These are phyloP conservation scores for Pascua sp. DNA, from an alignment of 1,284 basidiomycete species.

Conservation along the genomic window DNA sequence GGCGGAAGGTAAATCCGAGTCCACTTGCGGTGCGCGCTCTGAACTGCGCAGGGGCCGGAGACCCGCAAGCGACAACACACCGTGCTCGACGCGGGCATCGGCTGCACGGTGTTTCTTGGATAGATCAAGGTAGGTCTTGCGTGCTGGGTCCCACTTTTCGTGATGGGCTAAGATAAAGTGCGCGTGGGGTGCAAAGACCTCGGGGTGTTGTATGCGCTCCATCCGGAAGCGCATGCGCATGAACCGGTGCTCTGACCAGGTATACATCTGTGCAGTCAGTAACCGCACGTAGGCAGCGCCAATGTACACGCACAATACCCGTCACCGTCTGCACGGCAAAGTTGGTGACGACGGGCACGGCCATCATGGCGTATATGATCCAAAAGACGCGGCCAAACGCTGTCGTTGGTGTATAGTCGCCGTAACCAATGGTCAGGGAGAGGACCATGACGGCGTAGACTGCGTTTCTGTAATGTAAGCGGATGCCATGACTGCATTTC, in stretches of 20 bases:
- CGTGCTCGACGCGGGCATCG: neutral
- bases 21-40: too few relatives aligned
- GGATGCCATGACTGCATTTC: neutral
- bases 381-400: constrained; percentile 45
- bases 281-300: neutral
- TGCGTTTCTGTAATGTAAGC: constrained; percentile 20
- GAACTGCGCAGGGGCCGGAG: too few relatives aligned
- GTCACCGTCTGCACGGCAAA: constrained; percentile 52
- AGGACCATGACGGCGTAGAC: constrained; percentile 41
- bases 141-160: constrained; percentile 27
- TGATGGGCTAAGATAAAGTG: constrained; percentile 39
- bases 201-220: constrained; percentile 23
- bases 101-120: neutral
- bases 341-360: constrained; percentile 52
- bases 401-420: constrained; percentile 39
- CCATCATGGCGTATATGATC: constrained; percentile 49
- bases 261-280: constrained; percentile 13
- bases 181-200: constrained; percentile 42
- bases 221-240: constrained; percentile 7
- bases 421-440: constrained; percentile 47
- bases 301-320: constrained; percentile 36
- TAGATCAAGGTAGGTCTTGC: constrained; percentile 11
- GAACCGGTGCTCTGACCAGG: constrained; percentile 17
- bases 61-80: too few relatives aligned
- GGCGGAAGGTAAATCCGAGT: too few relatives aligned